Percentiles rank a stretch among this genome's conserved stretches.
phyloP scores from a whole-genome alignment of 2,329 filamentous ascomycete genomes.

The Monosporascus sp. region DNA sequence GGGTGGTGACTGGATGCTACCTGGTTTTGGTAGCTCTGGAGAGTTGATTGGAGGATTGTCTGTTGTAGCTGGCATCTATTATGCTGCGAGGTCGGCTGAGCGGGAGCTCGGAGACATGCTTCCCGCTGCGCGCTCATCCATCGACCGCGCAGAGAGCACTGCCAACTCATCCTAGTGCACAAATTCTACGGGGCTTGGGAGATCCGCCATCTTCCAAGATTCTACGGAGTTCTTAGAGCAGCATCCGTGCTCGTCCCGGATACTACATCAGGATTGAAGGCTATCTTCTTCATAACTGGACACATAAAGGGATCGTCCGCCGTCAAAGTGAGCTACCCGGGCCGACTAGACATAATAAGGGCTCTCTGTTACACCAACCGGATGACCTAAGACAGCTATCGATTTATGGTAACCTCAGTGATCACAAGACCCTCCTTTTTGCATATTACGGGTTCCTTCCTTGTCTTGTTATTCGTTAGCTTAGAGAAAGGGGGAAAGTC shows the following conservation, averaged over 20 bases:
- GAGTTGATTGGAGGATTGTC: background rate
- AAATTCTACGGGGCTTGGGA: background rate
- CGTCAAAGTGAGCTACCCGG: background rate
- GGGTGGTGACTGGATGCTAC: background rate
- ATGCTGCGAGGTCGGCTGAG: background rate
- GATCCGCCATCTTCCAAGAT: background rate
- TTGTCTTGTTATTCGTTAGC: background rate
- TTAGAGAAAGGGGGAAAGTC: background rate
- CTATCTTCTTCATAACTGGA: background rate
- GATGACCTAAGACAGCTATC: background rate
- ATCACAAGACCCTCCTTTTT: background rate
- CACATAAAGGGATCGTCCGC: background rate
- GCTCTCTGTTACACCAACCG: background rate
- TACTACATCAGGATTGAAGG: background rate
- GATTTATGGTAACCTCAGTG: background rate
- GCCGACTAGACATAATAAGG: background rate
- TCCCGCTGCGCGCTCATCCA: background rate
- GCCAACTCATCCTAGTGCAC: background rate
- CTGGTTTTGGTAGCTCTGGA: background rate
- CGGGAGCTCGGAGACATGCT: background rate
- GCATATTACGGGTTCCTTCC: background rate
- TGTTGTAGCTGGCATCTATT: background rate
- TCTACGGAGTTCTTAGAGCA: background rate
- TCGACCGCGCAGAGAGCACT: background rate
- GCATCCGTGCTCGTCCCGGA: background rate